Conservation (phyloP, 768 basidiomycete species). For the Cubamyces sp. region DNA sequence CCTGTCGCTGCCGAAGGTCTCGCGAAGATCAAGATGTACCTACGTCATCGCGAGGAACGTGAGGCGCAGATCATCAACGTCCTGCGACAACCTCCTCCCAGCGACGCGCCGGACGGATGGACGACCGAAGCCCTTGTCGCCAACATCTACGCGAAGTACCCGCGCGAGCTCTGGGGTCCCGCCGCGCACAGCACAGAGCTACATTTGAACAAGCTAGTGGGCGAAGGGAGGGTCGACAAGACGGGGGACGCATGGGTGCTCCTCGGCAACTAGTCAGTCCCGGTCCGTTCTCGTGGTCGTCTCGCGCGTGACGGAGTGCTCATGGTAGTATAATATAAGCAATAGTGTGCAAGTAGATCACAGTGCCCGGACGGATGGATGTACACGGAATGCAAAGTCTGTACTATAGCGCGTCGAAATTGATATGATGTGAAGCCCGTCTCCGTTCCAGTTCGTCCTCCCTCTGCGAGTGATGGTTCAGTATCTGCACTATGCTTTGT, state of each 20-base stretch:
- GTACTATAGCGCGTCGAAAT: constrained; percentile 88
- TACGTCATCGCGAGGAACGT: constrained; percentile 77
- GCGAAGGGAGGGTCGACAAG: constrained; percentile 57
- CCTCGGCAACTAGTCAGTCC: constrained; percentile 5
- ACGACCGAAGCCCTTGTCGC: constrained; percentile 69
- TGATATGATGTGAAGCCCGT: constrained; percentile 91
- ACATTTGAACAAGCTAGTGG: constrained; percentile 74
- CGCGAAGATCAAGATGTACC: constrained; percentile 68
- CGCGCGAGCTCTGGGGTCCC: constrained; percentile 68
- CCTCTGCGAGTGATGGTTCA: constrained; percentile 51
- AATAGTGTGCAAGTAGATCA: constrained; percentile 14
- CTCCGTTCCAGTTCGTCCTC: constrained; percentile 94
- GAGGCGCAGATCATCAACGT: constrained; percentile 75
- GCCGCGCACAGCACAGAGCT: constrained; percentile 71
- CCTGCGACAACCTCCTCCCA: constrained; percentile 43
- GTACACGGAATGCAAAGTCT: constrained; percentile 18
- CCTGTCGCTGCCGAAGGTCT: constrained; percentile 70
- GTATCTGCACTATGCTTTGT: constrained; percentile 13
- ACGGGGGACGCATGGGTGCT: constrained; percentile 25
- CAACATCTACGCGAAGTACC: constrained; percentile 72
- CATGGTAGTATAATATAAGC: constrained; percentile 9
- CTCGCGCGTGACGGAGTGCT: not conserved
- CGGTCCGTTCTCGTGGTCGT: not conserved
- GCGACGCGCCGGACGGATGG: constrained; percentile 41
- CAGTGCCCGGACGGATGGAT: constrained; percentile 2